Conservation (phyloP, 1,139 yeast genomes). For the Diutina ranongensis region DNA sequence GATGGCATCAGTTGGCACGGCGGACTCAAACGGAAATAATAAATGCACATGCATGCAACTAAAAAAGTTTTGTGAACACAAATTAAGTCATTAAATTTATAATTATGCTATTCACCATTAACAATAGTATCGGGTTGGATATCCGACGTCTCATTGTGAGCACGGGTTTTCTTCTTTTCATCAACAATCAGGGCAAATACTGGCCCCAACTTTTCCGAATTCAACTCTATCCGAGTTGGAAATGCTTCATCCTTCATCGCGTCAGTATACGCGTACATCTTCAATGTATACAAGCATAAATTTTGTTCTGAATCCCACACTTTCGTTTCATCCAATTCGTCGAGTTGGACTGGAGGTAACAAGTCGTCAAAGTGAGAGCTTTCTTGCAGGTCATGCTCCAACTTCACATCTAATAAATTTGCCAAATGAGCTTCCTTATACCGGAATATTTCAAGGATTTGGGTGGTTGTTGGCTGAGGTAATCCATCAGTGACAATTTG, state of each 20-base stretch:
- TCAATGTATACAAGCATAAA: background rate
- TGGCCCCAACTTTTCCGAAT: background rate
- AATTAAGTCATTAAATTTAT: too few relatives aligned
- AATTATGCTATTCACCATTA: too few relatives aligned
- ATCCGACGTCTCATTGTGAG: too few relatives aligned
- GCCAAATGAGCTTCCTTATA: conserved; percentile 3
- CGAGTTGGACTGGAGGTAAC: background rate
- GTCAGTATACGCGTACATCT: background rate
- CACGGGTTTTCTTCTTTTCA: background rate
- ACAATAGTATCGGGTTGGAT: too few relatives aligned
- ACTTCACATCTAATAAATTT: background rate
- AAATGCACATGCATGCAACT: too few relatives aligned
- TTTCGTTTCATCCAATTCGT: background rate
- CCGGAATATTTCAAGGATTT: background rate
- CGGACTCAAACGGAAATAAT: too few relatives aligned
- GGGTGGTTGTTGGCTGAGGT: background rate
- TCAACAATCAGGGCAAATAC: background rate
- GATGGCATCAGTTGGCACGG: too few relatives aligned
- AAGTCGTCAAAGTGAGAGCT: background rate
- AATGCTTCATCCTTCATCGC: background rate
- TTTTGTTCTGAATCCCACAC: background rate
- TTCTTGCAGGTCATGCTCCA: background rate
- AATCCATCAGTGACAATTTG: background rate
- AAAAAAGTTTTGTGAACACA: too few relatives aligned
- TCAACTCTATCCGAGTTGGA: background rate